Percentiles rank a stretch among this genome's conserved stretches.
Evolutionary conservation across 371 early-diverging fungal genomes (phyloP).

Genomic region (Saksenaea vasiformis): DNA sequence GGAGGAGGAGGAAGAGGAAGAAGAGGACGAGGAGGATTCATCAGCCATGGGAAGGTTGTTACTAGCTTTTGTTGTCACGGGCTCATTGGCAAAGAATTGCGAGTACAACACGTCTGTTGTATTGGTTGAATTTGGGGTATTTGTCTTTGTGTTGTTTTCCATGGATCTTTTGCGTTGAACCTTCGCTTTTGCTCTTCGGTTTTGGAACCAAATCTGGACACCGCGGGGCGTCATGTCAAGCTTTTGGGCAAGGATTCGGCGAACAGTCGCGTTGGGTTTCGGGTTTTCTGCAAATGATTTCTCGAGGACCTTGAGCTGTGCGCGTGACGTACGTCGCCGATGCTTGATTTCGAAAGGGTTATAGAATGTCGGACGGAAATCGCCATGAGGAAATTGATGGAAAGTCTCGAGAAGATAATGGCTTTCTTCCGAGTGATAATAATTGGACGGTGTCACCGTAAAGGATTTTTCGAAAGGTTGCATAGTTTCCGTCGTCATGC

Average conservation of each 20-base stretch:
- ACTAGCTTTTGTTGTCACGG: constrained; percentile 7
- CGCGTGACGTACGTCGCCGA: constrained; percentile 72
- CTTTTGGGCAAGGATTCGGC: constrained; percentile 67
- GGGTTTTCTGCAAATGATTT: constrained; percentile 66
- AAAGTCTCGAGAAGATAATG: constrained; percentile 37
- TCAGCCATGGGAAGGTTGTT: constrained; percentile 1
- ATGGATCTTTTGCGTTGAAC: constrained; percentile 28
- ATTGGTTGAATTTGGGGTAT: background rate
- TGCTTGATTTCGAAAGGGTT: constrained; percentile 81
- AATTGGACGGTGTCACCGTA: constrained; percentile 11
- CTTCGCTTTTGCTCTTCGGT: constrained; percentile 86
- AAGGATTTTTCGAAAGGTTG: constrained; percentile 44
- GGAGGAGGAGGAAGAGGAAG: too few species aligned
- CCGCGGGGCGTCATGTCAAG: constrained; percentile 88
- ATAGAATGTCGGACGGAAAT: constrained; percentile 72
- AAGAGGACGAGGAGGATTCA: too few species aligned
- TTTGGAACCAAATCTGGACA: constrained; percentile 99
- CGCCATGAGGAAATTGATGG: constrained; percentile 60
- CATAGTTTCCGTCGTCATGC: constrained; percentile 31
- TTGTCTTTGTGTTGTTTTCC: constrained; percentile 1
- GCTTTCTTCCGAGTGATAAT: constrained; percentile 13
- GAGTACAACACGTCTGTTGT: constrained; percentile 27
- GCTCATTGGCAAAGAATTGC: constrained; percentile 36
- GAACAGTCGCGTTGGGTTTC: constrained; percentile 70
- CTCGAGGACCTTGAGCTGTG: constrained; percentile 71